These are phyloP conservation scores for Suillus luteus DNA, from an alignment of 768 basidiomycete genomes.

Conservation along the genomic window DNA sequence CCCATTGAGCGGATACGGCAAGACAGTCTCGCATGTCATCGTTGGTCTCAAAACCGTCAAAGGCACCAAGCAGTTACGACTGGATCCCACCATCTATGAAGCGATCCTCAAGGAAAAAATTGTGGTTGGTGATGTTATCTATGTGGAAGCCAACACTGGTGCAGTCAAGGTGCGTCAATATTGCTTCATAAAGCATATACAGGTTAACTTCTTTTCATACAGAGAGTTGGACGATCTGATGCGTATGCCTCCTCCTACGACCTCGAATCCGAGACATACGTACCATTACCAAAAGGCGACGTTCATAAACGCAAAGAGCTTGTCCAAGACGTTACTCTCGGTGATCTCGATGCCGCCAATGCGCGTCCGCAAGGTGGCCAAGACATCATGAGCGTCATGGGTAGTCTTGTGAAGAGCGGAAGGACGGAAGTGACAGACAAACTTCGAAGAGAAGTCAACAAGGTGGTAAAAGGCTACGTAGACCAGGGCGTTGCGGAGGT, in stretches of 20 bases:
- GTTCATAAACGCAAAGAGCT: conserved; percentile 96
- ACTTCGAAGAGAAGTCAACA: conserved; percentile 92
- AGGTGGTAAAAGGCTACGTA: conserved; percentile 95
- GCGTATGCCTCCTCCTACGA: conserved; percentile 98
- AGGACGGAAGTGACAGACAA: conserved; percentile 98
- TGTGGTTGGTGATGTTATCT: conserved; percentile 94
- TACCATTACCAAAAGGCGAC: conserved; percentile 94
- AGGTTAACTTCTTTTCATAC: conserved; percentile 11
- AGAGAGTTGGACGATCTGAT: conserved; percentile 96
- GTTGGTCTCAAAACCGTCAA: conserved; percentile 93
- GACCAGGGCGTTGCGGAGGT: conserved; percentile 98
- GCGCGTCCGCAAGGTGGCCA: conserved; percentile 95
- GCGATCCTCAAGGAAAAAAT: conserved; percentile 97
- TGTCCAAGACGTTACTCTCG: conserved; percentile 92
- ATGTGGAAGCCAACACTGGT: conserved; percentile 91
- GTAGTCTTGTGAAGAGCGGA: conserved; percentile 84
- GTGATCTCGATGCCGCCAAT: conserved; percentile 95
- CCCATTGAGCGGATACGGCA: conserved; percentile 95
- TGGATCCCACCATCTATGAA: conserved; percentile 96
- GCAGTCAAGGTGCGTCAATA: conserved; percentile 79
- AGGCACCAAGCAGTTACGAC: conserved; percentile 90
- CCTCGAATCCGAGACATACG: conserved; percentile 97
- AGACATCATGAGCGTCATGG: conserved; percentile 99
- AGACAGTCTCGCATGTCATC: conserved; percentile 97
- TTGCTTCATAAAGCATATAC: neutral